phyloP scores from a whole-genome alignment of 1,139 yeast species.

The Zhuliangozyma blackwelliae region DNA sequence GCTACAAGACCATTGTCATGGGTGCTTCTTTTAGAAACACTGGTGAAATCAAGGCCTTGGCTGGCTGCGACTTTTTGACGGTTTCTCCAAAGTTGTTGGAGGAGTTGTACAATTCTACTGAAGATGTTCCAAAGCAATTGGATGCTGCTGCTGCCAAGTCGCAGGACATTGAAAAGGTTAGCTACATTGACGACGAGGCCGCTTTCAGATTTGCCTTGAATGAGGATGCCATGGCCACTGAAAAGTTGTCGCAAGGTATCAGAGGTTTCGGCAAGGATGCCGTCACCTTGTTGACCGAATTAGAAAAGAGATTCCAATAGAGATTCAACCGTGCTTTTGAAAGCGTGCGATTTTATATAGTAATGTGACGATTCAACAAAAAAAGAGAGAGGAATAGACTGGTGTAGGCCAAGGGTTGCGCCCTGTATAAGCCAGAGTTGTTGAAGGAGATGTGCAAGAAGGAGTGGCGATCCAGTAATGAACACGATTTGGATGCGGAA shows the following conservation, averaged over 20 bases:
- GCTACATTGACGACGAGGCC: slow-evolving; percentile 82
- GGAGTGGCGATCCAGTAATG: too few relatives aligned
- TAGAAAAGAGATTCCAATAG: slow-evolving; percentile 63
- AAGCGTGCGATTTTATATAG: not conserved
- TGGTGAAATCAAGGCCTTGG: slow-evolving; percentile 94
- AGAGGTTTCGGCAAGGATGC: slow-evolving; percentile 96
- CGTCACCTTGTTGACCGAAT: slow-evolving; percentile 71
- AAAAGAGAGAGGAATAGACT: not conserved
- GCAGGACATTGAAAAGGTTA: slow-evolving; percentile 61
- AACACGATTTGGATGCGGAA: not conserved
- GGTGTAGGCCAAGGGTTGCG: too few relatives aligned
- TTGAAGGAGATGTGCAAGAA: too few relatives aligned
- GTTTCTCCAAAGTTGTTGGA: slow-evolving; percentile 92
- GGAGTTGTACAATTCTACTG: slow-evolving; percentile 77
- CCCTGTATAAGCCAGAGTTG: too few relatives aligned
- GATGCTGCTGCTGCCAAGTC: slow-evolving; percentile 55
- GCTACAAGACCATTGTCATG: slow-evolving; percentile 97
- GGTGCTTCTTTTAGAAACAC: slow-evolving; percentile 99
- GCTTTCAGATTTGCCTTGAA: slow-evolving; percentile 86
- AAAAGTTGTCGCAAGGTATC: slow-evolving; percentile 96
- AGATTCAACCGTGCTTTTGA: not conserved
- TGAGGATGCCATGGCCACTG: slow-evolving; percentile 98
- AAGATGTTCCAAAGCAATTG: slow-evolving; percentile 74
- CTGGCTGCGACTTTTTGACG: slow-evolving; percentile 96
- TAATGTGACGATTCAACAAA: not conserved